These are phyloP conservation scores for Nematodospora valgi DNA, from an alignment of 805 yeast species.

Conservation along the genomic window DNA sequence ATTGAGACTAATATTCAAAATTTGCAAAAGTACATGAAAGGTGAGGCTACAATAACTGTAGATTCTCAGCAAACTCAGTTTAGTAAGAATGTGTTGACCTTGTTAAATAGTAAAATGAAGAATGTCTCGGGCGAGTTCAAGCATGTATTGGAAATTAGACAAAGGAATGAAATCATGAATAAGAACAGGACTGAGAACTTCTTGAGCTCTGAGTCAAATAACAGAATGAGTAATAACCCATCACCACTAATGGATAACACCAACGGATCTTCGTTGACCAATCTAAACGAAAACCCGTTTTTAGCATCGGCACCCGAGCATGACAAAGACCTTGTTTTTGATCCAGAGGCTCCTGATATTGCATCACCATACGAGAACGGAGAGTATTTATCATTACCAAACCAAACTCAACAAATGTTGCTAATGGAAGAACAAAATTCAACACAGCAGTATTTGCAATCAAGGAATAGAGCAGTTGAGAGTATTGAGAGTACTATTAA, in stretches of 20 bases:
- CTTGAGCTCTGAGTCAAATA: constrained; percentile 48
- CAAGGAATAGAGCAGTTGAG: constrained; percentile 86
- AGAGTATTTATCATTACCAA: constrained; percentile 69
- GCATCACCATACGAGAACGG: constrained; percentile 30
- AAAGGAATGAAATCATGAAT: constrained; percentile 74
- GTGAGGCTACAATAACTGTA: constrained; percentile 36
- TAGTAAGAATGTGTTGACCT: constrained; percentile 80
- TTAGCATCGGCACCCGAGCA: constrained; percentile 7
- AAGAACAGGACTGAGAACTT: constrained; percentile 83
- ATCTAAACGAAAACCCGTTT: constrained; percentile 37
- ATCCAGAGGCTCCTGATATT: constrained; percentile 24
- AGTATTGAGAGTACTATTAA: constrained; percentile 96
- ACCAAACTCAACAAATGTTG: constrained; percentile 75
- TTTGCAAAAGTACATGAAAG: constrained; percentile 52
- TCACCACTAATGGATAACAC: constrained; percentile 22
- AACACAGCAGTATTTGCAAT: constrained; percentile 66
- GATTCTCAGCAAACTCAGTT: constrained; percentile 70
- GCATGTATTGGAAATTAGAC: constrained; percentile 83
- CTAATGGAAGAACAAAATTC: constrained; percentile 74
- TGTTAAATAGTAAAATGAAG: constrained; percentile 85
- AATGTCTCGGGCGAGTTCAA: constrained; percentile 91
- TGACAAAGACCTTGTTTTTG: constrained; percentile 13
- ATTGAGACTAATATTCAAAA: constrained; percentile 69
- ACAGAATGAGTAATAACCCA: constrained; percentile 21
- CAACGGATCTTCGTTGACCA: constrained; percentile 1